phyloP scores from a whole-genome alignment of 2,329 filamentous ascomycete species.

The Orbilia javanica region DNA sequence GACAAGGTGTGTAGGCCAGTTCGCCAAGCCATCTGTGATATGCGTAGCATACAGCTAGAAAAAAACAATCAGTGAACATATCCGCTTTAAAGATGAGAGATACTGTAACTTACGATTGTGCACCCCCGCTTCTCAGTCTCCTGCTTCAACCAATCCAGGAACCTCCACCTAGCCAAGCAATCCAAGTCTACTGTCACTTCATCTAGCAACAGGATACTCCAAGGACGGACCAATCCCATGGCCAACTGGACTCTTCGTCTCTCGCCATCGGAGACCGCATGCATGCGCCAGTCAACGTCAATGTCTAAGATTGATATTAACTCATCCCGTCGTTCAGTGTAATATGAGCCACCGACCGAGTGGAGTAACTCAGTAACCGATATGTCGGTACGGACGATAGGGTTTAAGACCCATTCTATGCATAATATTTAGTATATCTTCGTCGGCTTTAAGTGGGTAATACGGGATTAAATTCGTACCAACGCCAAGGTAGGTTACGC shows the following conservation, averaged over 20 bases:
- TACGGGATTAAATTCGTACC: constrained; percentile 39
- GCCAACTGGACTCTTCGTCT: constrained; percentile 90
- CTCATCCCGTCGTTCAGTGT: constrained; percentile 84
- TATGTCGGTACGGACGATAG: constrained; percentile 94
- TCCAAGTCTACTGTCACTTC: constrained; percentile 94
- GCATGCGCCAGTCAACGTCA: constrained; percentile 92
- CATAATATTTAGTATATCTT: not conserved
- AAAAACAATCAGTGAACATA: not conserved
- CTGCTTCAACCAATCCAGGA: constrained; percentile 84
- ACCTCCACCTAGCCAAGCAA: constrained; percentile 84
- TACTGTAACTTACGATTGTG: constrained; percentile 72
- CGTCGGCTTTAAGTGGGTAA: not conserved
- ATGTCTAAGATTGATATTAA: constrained; percentile 90
- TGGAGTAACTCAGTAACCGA: constrained; percentile 86
- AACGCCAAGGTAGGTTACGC: constrained; percentile 94
- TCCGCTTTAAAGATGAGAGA: not conserved
- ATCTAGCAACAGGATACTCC: constrained; percentile 90
- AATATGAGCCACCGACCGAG: constrained; percentile 87
- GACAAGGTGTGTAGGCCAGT: constrained; percentile 94
- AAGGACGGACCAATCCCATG: constrained; percentile 93
- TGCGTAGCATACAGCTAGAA: constrained; percentile 85
- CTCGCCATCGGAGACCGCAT: constrained; percentile 91
- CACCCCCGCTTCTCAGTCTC: constrained; percentile 87
- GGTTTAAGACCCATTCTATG: constrained; percentile 93
- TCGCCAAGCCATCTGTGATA: constrained; percentile 92